Evolutionary conservation across 225 moss, liverwort and hornwort species (phyloP), one percentile per base, ranked within the genome.

Genomic region (Polytrichum commune): DNA sequence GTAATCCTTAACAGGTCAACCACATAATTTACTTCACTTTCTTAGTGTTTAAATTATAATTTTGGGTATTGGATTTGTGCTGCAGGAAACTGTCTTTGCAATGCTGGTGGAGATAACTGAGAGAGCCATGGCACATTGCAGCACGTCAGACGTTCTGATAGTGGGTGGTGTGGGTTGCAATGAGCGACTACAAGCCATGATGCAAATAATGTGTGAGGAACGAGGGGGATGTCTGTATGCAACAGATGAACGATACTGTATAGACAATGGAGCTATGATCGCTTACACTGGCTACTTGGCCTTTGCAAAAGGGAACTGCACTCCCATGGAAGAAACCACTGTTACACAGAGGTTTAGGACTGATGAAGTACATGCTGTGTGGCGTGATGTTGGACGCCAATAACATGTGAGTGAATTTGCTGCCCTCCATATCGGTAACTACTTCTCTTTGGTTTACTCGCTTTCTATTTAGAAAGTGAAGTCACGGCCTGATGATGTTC

Each of bases 81-180:
- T 60, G 20, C 82, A 94, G 91, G 94, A 94, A 77, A 94, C 97
- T 0, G 91, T 94, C 33, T 98, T 98, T 73, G 97, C 97, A 25
- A 98, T 98, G 97, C 79, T 94, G 60, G 94, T 98, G 53, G 97
- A 98, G 81, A 98, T 92, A 61, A 98, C 94, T 0, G 92, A 94
- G 86, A 85, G 94, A 62, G 94, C 97, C 18, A 98, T 98, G 94
- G 94, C 97, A 19, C 97, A 98, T 70, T 94, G 94, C 73, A 85
- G 77, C 58, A 91, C 87, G 18, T 75, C 86, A 38, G 92, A 94
- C 62, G 94, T 98, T 22, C 74, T 94, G 75, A 92, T 98, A 8
- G 94, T 98, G 25, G 97, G 94, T 32, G 97, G 94, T 26, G 94
- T 97, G 26, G 92, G 97, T 63, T 94, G 94, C 73, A 98, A 98